Evolutionary conservation across 169 alveolate genomes (phyloP), one percentile per base, ranked within the genome.

Genomic region (Plasmodium malariae): DNA sequence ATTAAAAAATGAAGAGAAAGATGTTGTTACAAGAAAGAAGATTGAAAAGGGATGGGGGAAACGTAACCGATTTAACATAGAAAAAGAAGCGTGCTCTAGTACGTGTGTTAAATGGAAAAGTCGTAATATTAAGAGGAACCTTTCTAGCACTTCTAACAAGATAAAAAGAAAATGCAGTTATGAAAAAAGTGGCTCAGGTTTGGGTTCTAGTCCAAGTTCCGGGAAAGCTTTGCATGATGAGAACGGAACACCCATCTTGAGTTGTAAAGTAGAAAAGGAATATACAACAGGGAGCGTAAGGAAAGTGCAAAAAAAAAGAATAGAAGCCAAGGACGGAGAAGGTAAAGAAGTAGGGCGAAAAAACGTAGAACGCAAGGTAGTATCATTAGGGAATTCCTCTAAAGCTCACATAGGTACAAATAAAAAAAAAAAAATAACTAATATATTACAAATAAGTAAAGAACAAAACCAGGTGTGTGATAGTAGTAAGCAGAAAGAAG

Each of bases 141-240:
- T 71, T 28, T 71, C 85, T 12, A 71, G 32, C 36, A 71, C 34
- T 43, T 67, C 74, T 14, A n/a, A n/a, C n/a, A n/a, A n/a, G n/a
- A 67, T 67, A 24, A 67, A 37, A 37, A 67, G 74, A 59, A 59
- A 24, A 36, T 21, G 48, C 24, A n/a, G n/a, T n/a, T 71, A 45
- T 45, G 65, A 57, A 45, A 48, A 28, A 17, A 3, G 30, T 34
- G 49, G 45, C 69, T 49, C 9, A 14, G 45, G n/a, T n/a, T n/a
- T n/a, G n/a, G n/a, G n/a, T n/a, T n/a, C n/a, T n/a, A n/a, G n/a
- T n/a, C n/a, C n/a, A n/a, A n/a, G n/a, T n/a, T n/a, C n/a, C n/a
- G n/a, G n/a, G n/a, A n/a, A n/a, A n/a, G n/a, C n/a, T n/a, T n/a
- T n/a, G n/a, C n/a, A n/a, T n/a, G n/a, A n/a, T n/a, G n/a, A n/a